These are phyloP conservation scores for Gonium pectorale DNA, from an alignment of 139 green algal genomes.

Conservation along the genomic window DNA sequence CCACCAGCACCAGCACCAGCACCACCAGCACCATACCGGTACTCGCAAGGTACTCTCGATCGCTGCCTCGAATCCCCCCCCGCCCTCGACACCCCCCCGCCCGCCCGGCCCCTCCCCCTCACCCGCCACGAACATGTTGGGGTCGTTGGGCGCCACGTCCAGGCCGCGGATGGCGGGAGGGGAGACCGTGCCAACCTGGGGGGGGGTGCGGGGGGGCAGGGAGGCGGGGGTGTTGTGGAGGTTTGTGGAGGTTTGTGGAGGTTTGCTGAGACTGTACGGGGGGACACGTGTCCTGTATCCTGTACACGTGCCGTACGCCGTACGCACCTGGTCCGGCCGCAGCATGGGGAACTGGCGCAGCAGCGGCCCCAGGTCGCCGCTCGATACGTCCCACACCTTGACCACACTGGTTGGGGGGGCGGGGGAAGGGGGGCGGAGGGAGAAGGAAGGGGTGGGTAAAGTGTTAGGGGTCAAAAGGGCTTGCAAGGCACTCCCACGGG, in stretches of 20 bases:
- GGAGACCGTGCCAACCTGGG: constrained; percentile 34
- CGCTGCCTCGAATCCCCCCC: no score
- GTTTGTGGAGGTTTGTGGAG: background rate
- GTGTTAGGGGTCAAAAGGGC: no score
- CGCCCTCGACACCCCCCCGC: background rate
- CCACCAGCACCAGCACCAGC: background rate
- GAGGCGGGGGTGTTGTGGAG: background rate
- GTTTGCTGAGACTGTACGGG: background rate
- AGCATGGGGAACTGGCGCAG: constrained; percentile 62
- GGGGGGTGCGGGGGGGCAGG: background rate
- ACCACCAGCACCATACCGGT: background rate
- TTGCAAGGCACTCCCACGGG: no score
- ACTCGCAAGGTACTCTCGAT: background rate
- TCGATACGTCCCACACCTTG: constrained; percentile 68
- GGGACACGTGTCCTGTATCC: background rate
- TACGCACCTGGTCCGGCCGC: constrained; percentile 37
- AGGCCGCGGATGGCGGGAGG: constrained; percentile 52
- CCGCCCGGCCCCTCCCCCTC: background rate
- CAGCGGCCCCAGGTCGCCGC: constrained; percentile 56
- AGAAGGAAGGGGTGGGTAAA: background rate
- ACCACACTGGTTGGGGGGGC: constrained; percentile 10
- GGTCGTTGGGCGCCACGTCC: constrained; percentile 48
- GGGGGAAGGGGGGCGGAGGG: background rate
- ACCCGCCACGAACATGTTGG: constrained; percentile 65
- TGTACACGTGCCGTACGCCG: background rate